Conservation (phyloP, 2,329 filamentous ascomycete genomes). For the Graphilbum sp. region DNA sequence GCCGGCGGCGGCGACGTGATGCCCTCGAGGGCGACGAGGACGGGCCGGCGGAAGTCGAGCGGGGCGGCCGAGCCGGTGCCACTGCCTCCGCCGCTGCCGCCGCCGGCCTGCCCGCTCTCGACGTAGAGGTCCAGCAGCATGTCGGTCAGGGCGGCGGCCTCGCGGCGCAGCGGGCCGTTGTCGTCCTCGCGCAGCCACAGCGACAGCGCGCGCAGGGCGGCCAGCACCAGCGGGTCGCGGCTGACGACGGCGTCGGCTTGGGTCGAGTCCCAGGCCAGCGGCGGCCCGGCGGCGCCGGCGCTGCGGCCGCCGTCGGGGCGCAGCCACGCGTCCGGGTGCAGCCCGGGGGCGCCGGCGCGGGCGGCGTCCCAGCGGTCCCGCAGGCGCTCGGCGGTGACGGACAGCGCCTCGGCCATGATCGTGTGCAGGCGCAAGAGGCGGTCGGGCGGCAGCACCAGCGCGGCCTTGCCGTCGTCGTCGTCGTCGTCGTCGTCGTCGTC, state of each 20-base stretch:
- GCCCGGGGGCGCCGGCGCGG: conserved; percentile 41
- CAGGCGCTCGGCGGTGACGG: conserved; percentile 46
- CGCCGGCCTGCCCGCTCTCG: conserved; percentile 3
- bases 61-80: no score
- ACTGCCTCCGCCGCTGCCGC: no score
- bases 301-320: conserved; percentile 27
- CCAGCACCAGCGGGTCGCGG: conserved; percentile 41
- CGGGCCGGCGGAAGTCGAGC: conserved; percentile 38
- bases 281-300: conserved; percentile 20
- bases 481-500: conserved; percentile 18
- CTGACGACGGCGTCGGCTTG: conserved; percentile 26
- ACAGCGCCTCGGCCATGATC: conserved; percentile 45
- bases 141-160: conserved; percentile 42
- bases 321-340: conserved; percentile 35
- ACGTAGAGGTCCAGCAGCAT: conserved; percentile 48
- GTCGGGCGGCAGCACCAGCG: conserved; percentile 28
- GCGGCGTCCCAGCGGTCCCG: conserved; percentile 55
- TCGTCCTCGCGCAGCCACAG: conserved; percentile 58
- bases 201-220: conserved; percentile 38
- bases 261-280: conserved; percentile 42
- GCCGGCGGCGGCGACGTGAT: conserved; percentile 21
- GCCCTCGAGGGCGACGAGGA: conserved; percentile 44
- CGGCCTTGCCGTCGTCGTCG: background rate
- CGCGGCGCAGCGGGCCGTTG: conserved; percentile 36
- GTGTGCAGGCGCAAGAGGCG: conserved; percentile 44